phyloP scores from a whole-genome alignment of 768 basidiomycete species.

The Cystobasidiopsis lactophilus region DNA sequence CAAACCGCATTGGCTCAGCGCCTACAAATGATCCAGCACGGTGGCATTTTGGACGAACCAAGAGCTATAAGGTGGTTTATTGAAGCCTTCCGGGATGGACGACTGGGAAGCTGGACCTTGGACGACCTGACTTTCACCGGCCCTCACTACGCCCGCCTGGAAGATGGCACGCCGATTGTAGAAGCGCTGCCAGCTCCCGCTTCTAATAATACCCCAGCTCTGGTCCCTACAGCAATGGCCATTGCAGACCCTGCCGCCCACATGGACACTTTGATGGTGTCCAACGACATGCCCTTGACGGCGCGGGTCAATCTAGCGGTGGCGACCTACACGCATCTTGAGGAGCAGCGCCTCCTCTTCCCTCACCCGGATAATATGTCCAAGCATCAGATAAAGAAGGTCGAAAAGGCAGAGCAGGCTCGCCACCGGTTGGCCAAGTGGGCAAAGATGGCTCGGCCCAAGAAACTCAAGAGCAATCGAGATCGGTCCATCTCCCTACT shows the following conservation, averaged over 20 bases:
- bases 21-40: slow-evolving; percentile 60
- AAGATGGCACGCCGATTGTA: not conserved
- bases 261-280: not conserved
- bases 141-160: not conserved
- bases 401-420: not conserved
- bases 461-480: not conserved
- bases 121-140: slow-evolving; percentile 15
- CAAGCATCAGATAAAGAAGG: slow-evolving; percentile 9
- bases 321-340: not conserved
- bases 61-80: slow-evolving; percentile 65
- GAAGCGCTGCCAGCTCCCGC: not conserved
- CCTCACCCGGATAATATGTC: slow-evolving; percentile 4
- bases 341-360: not conserved
- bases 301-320: slow-evolving; percentile 3
- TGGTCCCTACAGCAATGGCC: not conserved
- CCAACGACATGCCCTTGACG: slow-evolving; percentile 5
- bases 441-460: not conserved
- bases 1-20: slow-evolving; percentile 45
- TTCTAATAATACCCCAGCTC: not conserved
- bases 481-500: not conserved
- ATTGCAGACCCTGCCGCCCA: not conserved
- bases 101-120: slow-evolving; percentile 19
- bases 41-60: slow-evolving; percentile 45
- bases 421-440: slow-evolving; percentile 3
- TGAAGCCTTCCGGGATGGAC: slow-evolving; percentile 52